Evolutionary conservation across 768 basidiomycete genomes (phyloP), one percentile per base, ranked within the genome.

Genomic region (Mycena vitilis): DNA sequence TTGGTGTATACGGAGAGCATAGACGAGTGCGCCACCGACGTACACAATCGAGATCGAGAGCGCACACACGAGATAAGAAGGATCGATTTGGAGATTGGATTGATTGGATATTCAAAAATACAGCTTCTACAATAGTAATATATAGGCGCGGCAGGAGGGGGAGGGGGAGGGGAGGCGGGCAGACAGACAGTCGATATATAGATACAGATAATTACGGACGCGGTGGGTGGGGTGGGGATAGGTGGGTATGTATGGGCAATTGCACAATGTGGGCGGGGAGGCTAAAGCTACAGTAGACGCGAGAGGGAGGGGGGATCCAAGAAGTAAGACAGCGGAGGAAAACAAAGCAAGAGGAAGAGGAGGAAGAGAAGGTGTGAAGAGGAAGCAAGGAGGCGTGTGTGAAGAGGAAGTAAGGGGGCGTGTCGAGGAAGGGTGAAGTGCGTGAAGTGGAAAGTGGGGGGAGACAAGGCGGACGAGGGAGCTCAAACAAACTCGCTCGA

Each of bases 191-290:
- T 2, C 37, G 47, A 56, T 66, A 57, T 71, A 71, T 71, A 71
- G 70, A 71, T 71, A 71, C 70, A 71, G 70, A 71, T 71, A 71
- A 71, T 71, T 71, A 71, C 37, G 49, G 48, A 16, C 48, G 22
- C 12, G 54, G n/a, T 8, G 5, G 60, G 38, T 42, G 51, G 54
- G 18, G 66, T 48, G 20, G 20, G 47, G 56, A 49, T 63, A 68
- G 40, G 62, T 9, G 54, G 34, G n/a, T n/a, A 52, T 22, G 30
- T 11, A 13, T 20, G 37, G 25, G 37, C 8, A 25, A n/a, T 2
- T 16, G 60, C 63, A 36, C 23, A 53, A 51, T 68, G 67, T 57
- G 48, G 55, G 54, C 38, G n/a, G 38, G 20, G 2, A 48, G 16
- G 54, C 69, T 70, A 71, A 60, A 63, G 70, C 70, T 71, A 71